phyloP scores from a whole-genome alignment of 2,329 filamentous ascomycete genomes.

The Pyricularia sp. region DNA sequence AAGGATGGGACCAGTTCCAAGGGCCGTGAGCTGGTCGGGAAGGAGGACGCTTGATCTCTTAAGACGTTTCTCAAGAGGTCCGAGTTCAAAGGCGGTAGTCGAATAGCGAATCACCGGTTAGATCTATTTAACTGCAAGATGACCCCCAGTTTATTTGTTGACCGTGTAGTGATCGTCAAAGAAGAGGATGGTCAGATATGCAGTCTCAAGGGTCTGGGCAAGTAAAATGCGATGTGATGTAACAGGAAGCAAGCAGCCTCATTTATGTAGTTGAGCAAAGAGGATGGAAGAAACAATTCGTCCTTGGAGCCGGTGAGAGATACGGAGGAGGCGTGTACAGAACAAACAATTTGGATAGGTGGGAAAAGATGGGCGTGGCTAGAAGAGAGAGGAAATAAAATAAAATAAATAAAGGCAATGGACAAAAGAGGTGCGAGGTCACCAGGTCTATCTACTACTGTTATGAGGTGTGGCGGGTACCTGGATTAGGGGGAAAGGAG shows the following conservation, averaged over 20 bases:
- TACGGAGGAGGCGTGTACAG: neutral
- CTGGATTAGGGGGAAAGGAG: neutral
- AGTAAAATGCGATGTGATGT: conserved; percentile 2
- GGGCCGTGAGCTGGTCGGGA: neutral
- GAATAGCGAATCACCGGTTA: neutral
- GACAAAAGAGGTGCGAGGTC: conserved; percentile 1
- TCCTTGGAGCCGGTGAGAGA: neutral
- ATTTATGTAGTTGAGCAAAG: neutral
- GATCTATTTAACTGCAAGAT: neutral
- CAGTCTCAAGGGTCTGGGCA: neutral
- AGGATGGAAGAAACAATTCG: conserved; percentile 1
- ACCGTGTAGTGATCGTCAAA: neutral
- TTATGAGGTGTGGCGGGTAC: neutral
- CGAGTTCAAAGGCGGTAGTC: neutral
- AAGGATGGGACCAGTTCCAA: neutral
- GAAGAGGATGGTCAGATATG: neutral
- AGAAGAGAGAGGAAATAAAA: neutral
- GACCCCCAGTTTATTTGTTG: neutral
- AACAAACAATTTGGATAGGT: neutral
- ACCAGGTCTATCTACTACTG: neutral
- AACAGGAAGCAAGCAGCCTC: conserved; percentile 3
- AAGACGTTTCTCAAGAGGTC: neutral
- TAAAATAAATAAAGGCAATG: conserved; percentile 2
- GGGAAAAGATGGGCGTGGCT: neutral
- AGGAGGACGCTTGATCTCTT: neutral